A percentile compares a stretch with the other conserved stretches of the same genome.
Evolutionary conservation across 169 alveolate genomes (phyloP).

Genomic region (Prorocentrum cordatum): DNA sequence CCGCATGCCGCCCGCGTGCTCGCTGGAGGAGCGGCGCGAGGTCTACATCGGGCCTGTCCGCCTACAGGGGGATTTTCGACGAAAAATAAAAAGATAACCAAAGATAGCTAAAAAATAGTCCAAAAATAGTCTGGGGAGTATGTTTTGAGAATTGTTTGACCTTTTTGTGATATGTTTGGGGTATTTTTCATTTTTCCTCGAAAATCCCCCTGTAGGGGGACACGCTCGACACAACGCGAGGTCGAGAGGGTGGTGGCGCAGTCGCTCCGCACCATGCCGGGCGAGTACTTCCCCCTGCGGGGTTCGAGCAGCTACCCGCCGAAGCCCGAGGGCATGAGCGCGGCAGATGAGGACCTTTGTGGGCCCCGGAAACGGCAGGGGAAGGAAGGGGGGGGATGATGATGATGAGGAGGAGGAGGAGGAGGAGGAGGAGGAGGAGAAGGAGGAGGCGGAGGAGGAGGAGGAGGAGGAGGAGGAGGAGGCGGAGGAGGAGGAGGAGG

Average conservation of each 20-base stretch:
- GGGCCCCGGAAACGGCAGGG: no score
- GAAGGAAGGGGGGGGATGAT: no score
- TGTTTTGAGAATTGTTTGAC: not conserved
- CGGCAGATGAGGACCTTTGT: constrained; percentile 71
- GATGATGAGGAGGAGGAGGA: no score
- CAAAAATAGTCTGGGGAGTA: no score
- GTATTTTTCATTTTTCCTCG: not conserved
- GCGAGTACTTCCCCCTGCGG: constrained; percentile 70
- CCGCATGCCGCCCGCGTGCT: constrained; percentile 13
- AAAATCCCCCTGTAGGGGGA: not conserved
- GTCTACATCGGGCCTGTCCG: no score
- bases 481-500: not conserved
- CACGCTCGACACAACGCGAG: not conserved
- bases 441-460: constrained; percentile 62
- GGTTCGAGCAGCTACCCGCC: not conserved
- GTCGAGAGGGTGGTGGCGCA: not conserved
- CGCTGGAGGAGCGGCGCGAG: not conserved
- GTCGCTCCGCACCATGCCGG: not conserved
- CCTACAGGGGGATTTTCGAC: no score
- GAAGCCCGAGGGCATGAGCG: constrained; percentile 62
- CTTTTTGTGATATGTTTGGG: not conserved
- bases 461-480: constrained; percentile 70
- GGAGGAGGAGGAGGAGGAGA: no score
- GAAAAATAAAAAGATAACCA: no score
- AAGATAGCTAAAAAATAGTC: no score